phyloP scores from a whole-genome alignment of 495 filamentous ascomycete species.

The Parathielavia appendiculata region DNA sequence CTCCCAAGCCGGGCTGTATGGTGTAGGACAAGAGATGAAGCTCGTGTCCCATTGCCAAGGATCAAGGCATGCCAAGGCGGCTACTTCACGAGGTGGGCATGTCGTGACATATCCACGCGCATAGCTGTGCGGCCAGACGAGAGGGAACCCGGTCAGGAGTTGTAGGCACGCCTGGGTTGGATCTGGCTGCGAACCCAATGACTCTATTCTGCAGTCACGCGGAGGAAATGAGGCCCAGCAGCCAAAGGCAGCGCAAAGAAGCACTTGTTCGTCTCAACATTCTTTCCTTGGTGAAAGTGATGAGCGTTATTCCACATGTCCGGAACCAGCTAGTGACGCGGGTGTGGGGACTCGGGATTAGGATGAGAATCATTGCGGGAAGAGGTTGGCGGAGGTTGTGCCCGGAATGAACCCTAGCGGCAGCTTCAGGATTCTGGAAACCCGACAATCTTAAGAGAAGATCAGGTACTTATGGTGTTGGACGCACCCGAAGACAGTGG shows the following conservation, averaged over 20 bases:
- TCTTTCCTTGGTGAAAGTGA: too few species aligned
- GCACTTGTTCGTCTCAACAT: not conserved
- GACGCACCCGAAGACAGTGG: not conserved
- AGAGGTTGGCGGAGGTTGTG: not conserved
- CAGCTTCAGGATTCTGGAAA: not conserved
- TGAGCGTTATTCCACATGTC: too few species aligned
- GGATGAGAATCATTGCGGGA: too few species aligned
- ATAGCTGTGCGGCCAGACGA: not conserved
- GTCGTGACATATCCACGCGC: slow-evolving; percentile 7
- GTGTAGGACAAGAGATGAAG: slow-evolving; percentile 8
- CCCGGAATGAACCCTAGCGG: not conserved
- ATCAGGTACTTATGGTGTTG: too few species aligned
- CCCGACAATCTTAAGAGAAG: too few species aligned
- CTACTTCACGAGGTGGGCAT: not conserved
- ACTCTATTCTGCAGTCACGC: not conserved
- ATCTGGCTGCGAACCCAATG: not conserved
- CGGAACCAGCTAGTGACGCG: too few species aligned
- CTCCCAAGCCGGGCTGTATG: not conserved
- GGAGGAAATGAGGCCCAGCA: not conserved
- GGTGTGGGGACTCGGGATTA: too few species aligned
- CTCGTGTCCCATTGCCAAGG: not conserved
- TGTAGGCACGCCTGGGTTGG: not conserved
- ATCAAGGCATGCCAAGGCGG: not conserved
- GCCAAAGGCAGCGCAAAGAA: not conserved
- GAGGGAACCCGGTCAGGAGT: not conserved